Base-by-base conservation (phyloP, 1,284 basidiomycete species). In the Earliella scabrosa region DNA sequence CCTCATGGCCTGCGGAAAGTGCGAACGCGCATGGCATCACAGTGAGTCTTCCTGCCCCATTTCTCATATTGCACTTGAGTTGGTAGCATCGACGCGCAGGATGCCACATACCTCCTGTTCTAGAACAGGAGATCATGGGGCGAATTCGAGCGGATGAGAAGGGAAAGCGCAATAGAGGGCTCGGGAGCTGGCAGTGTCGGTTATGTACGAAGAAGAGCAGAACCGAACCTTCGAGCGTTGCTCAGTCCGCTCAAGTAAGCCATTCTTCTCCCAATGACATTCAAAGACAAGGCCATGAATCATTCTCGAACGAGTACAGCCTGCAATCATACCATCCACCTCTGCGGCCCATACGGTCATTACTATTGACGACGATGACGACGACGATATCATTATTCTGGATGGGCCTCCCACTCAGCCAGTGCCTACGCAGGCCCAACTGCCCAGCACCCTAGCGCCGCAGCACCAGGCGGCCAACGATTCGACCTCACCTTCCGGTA, bases 1-100 rank as follows among this genome's bases (percentile, higher is more conserved):
- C 39, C 55, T 66, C 4, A 50, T 66, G n/a, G 44, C 56, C 14
- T 66, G 65, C 46, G 57, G 49, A 21, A 63, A 40, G 18, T 66
- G 65, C 41, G 54, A 58, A 21, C 63, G 65, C 13, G 50, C 53
- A 24, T 66, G 65, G 65, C 65, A 66, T 23, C 63, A 66, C 21
- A 50, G 65, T 66, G 14, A 41, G 63, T 50, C 20, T 21, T 32
- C 16, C 13, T 23, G 18, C n/a, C n/a, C n/a, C n/a, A 24, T 18
- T 23, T 14, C 39, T 32, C 23, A 32, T 20, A n/a, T 26, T 9
- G n/a, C 27, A 4, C 24, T 20, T 23, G 24, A 7, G 13, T n/a
- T 29, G 9, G 4, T 11, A 13, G 13, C 16, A 11, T 36, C 47
- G 16, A 26, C 14, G 9, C n/a, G 10, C 43, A 66, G 65, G 31